Conservation (phyloP, 352 stramenopile species). For the Phytopythium vexans region DNA sequence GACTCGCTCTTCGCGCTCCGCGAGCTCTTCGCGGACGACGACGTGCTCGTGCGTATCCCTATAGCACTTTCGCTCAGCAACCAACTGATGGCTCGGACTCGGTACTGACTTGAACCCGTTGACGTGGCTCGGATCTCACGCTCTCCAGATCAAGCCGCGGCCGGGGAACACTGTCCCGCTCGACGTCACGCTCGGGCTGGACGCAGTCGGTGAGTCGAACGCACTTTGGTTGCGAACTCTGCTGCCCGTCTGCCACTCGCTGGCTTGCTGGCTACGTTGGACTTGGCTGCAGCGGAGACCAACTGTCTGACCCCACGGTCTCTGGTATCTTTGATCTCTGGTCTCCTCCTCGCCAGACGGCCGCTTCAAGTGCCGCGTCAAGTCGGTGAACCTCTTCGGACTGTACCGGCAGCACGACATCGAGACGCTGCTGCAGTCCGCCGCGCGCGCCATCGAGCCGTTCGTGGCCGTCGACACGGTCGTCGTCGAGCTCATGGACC, state of each 20-base stretch:
- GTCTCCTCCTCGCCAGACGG: constrained; percentile 25
- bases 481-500: constrained; percentile 69
- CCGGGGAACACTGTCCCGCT: constrained; percentile 36
- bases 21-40: constrained; percentile 54
- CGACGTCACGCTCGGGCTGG: constrained; percentile 56
- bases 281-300: neutral
- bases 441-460: constrained; percentile 22
- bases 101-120: too few relatives aligned
- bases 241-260: too few relatives aligned
- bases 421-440: constrained; percentile 30
- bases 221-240: too few relatives aligned
- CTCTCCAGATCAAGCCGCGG: constrained; percentile 59
- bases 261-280: neutral
- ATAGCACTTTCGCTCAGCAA: too few relatives aligned
- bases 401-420: constrained; percentile 66
- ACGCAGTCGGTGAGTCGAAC: constrained; percentile 31
- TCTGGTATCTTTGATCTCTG: too few relatives aligned
- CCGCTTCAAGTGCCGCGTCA: constrained; percentile 73
- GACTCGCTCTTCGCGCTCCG: constrained; percentile 77
- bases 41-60: constrained; percentile 40
- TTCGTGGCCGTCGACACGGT: constrained; percentile 60
- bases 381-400: constrained; percentile 58
- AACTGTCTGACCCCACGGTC: neutral
- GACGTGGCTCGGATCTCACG: constrained; percentile 1
- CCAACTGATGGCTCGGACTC: too few relatives aligned